Evolutionary conservation across 148 eudicot species (phyloP), one percentile per base, ranked within the genome.

Genomic region (Heliosperma pusillum): DNA sequence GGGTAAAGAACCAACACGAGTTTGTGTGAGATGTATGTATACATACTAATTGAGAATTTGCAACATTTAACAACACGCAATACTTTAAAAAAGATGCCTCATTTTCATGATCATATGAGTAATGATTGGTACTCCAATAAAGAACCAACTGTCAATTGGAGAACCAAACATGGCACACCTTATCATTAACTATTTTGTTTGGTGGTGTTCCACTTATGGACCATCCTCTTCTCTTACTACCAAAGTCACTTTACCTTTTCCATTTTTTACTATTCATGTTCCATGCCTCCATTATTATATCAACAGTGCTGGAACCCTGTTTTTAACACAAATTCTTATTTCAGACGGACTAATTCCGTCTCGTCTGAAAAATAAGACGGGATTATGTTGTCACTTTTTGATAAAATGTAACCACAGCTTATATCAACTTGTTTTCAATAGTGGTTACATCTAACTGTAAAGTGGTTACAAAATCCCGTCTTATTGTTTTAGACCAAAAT

Each of bases 91-190:
- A n/a, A 73, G 59, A 62, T 50, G 19, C 36, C 11, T n/a, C 26
- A 19, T 6, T 6, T 36, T 36, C 42, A 80, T 80, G 79, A 80
- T 80, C 65, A 79, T 52, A 76, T 79, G 66, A 80, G 72, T 79
- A 75, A 80, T 80, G 71, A 80, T 80, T 80, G 82, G 82, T 27
- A 40, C 69, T 80, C 83, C 75, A 70, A 75, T 75, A 80, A 79
- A 70, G 71, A 62, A 64, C 79, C 69, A 80, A 80, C 76, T 65
- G 79, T 80, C 69, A 80, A 76, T 80, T 42, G 36, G 73, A 76
- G 59, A 58, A 40, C 42, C 27, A 76, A 78, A 80, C 68, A 76
- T 76, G 83, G 73, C 76, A 27, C 21, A 44, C 55, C 71, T 80
- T 71, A 70, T 80, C 79, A 70, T 80, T 74, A 20, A 59, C 21